Conservation (phyloP, 257 asterid species). For the Primulina huaijiensis region DNA sequence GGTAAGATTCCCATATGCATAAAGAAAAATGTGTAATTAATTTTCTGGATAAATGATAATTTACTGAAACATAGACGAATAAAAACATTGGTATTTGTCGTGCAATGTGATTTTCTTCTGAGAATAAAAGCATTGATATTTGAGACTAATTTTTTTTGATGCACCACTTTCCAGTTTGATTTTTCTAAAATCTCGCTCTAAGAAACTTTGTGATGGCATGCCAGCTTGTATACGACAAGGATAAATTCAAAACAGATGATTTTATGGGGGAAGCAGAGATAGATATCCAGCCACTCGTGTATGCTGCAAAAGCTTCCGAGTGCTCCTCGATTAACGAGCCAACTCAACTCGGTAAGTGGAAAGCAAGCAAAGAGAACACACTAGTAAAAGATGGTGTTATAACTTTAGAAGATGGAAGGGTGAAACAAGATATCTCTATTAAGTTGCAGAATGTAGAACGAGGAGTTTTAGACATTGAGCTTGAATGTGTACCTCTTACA, state of each 20-base stretch:
- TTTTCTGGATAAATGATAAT: background rate
- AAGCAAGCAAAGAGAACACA: conserved; percentile 53
- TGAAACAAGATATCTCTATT: conserved; percentile 68
- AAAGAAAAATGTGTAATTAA: background rate
- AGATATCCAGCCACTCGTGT: conserved; percentile 66
- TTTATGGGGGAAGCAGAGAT: conserved; percentile 95
- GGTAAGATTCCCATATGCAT: conserved; percentile 40
- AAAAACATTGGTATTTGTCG: background rate
- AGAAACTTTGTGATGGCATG: conserved; percentile 18
- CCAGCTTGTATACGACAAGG: conserved; percentile 87
- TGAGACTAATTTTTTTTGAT: no score
- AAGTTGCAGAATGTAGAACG: conserved; percentile 80
- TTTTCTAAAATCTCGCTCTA: background rate
- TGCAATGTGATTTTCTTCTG: background rate
- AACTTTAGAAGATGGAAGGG: conserved; percentile 53
- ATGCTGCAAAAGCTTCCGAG: conserved; percentile 76
- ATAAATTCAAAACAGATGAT: conserved; percentile 79
- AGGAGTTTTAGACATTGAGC: conserved; percentile 81
- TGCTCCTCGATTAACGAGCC: conserved; percentile 36
- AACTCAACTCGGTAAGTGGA: conserved; percentile 50
- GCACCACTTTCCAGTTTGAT: background rate
- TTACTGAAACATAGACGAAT: no score
- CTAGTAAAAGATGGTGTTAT: conserved; percentile 52
- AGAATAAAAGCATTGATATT: no score
- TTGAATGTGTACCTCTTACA: conserved; percentile 86